These are phyloP conservation scores for Verticillium albo-atrum DNA, from an alignment of 2,329 filamentous ascomycete genomes.

Conservation along the genomic window DNA sequence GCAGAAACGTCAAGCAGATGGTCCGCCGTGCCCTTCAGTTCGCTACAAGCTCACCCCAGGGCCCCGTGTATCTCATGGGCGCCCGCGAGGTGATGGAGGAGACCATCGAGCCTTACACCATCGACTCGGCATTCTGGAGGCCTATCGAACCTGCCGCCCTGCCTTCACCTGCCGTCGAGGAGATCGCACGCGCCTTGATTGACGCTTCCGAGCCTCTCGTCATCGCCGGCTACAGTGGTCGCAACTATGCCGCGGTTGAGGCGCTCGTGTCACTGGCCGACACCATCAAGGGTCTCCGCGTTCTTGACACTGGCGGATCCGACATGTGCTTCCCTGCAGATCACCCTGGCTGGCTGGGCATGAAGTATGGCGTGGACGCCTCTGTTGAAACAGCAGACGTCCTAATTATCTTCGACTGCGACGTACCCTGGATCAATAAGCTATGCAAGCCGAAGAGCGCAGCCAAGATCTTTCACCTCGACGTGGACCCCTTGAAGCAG, in stretches of 20 bases:
- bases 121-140: conserved; percentile 67
- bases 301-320: conserved; percentile 72
- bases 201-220: conserved; percentile 62
- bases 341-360: conserved; percentile 62
- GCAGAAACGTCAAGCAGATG: conserved; percentile 83
- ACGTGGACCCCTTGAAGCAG: conserved; percentile 63
- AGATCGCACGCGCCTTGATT: conserved; percentile 58
- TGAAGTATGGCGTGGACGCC: conserved; percentile 70
- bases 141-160: conserved; percentile 62
- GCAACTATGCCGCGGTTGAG: conserved; percentile 58
- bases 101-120: conserved; percentile 66
- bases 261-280: conserved; percentile 64
- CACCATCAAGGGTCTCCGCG: conserved; percentile 61
- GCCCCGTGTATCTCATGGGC: conserved; percentile 75
- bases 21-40: conserved; percentile 82
- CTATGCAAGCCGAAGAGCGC: conserved; percentile 50
- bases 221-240: conserved; percentile 65
- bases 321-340: conserved; percentile 76
- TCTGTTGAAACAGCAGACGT: conserved; percentile 72
- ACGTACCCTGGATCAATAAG: conserved; percentile 88
- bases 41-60: conserved; percentile 70
- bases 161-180: conserved; percentile 43
- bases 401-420: conserved; percentile 80
- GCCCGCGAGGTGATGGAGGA: conserved; percentile 82
- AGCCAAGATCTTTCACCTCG: conserved; percentile 57